Evolutionary conservation across 169 alveolate species (phyloP).

Genomic region (Sarcocystis neurona): DNA sequence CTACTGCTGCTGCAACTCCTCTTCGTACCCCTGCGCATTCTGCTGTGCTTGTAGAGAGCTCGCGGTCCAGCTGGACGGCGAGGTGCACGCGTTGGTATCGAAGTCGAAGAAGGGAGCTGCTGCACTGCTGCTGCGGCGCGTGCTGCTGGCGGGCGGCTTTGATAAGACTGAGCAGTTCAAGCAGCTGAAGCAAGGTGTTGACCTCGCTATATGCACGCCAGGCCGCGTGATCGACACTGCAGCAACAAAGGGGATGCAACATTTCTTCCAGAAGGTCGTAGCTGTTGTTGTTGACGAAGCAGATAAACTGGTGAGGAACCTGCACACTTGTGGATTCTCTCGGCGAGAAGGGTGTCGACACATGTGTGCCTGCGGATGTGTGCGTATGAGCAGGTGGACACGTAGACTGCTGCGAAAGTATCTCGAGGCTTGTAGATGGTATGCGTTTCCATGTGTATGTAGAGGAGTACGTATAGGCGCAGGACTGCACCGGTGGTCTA

Average conservation of each 20-base stretch:
- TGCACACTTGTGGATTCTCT: too few species aligned
- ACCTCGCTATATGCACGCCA: constrained; percentile 55
- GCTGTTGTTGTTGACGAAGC: constrained; percentile 67
- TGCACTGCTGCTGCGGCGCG: constrained; percentile 48
- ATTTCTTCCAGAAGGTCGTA: constrained; percentile 42
- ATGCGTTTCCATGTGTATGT: too few species aligned
- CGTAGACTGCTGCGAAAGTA: too few species aligned
- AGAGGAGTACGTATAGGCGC: too few species aligned
- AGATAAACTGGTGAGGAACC: constrained; percentile 57
- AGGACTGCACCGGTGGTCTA: too few species aligned
- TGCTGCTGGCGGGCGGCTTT: constrained; percentile 62
- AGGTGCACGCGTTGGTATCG: constrained; percentile 43
- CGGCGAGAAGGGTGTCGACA: too few species aligned
- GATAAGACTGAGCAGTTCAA: constrained; percentile 64
- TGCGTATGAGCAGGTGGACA: too few species aligned
- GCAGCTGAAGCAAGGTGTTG: constrained; percentile 54
- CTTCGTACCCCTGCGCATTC: neutral
- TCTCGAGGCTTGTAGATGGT: too few species aligned
- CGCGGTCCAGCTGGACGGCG: constrained; percentile 66
- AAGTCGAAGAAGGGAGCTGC: constrained; percentile 44
- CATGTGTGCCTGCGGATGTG: too few species aligned
- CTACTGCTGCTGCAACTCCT: neutral
- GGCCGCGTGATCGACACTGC: constrained; percentile 64
- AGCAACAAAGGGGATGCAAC: constrained; percentile 55
- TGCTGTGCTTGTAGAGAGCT: constrained; percentile 44